phyloP scores from a whole-genome alignment of 163 green algal species.

The Scenedesmus sp. region DNA sequence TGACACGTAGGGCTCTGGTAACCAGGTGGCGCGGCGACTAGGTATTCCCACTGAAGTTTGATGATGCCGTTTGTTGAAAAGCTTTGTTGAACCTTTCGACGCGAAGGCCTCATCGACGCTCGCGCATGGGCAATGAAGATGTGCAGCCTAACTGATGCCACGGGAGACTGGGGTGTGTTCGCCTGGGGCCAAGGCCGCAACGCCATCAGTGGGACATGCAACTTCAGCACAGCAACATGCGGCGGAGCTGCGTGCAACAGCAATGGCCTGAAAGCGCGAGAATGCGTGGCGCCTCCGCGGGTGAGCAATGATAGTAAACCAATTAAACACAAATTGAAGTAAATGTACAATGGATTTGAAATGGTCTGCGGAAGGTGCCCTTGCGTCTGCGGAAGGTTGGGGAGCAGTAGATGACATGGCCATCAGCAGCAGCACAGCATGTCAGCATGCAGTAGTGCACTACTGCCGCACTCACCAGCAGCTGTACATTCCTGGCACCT shows the following conservation, averaged over 20 bases:
- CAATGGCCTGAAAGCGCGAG: not conserved
- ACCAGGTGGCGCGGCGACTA: too few species aligned
- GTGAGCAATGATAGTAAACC: not conserved
- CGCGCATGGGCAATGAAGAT: not conserved
- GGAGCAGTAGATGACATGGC: not conserved
- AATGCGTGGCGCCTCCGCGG: not conserved
- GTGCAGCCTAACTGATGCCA: not conserved
- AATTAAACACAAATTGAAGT: not conserved
- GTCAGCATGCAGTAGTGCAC: not conserved
- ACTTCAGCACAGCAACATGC: not conserved
- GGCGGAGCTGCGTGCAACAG: not conserved
- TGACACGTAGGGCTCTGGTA: not conserved
- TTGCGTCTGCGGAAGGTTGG: not conserved
- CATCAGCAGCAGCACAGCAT: conserved; percentile 4
- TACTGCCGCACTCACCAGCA: not conserved
- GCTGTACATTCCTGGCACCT: not conserved
- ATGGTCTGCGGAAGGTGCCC: not conserved
- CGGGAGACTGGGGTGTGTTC: not conserved
- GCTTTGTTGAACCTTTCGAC: not conserved
- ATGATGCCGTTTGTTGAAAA: too few species aligned
- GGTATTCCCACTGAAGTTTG: too few species aligned
- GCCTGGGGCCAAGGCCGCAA: not conserved
- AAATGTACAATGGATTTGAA: not conserved
- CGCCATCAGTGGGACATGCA: not conserved
- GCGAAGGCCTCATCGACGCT: not conserved